Percentiles rank a stretch among this genome's conserved stretches.
These are phyloP conservation scores for Cladosporium phlei DNA, from an alignment of 2,329 filamentous ascomycete species.

Conservation along the genomic window DNA sequence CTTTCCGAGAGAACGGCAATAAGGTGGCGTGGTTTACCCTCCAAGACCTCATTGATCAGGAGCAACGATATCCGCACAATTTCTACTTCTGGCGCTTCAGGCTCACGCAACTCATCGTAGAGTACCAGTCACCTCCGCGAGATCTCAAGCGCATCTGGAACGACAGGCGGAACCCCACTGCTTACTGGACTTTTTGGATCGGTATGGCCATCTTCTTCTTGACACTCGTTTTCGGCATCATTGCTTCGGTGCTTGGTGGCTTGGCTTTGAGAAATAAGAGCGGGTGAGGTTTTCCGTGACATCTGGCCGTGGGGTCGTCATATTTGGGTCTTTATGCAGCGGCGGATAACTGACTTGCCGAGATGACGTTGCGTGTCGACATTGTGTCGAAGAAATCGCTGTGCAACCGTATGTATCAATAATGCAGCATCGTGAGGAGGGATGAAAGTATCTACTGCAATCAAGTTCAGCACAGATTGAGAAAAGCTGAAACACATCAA, in stretches of 20 bases:
- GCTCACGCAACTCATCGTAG: neutral
- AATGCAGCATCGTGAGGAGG: too few species aligned
- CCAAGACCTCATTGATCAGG: neutral
- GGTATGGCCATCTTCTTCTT: neutral
- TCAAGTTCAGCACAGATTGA: too few species aligned
- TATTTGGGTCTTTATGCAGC: too few species aligned
- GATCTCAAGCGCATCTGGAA: neutral
- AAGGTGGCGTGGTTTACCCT: neutral
- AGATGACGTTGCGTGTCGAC: too few species aligned
- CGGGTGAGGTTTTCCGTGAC: too few species aligned
- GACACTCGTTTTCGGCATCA: neutral
- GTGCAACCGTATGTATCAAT: too few species aligned
- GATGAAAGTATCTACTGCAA: too few species aligned
- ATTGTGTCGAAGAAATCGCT: too few species aligned
- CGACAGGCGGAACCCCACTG: neutral
- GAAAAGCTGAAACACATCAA: too few species aligned
- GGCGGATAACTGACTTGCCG: too few species aligned
- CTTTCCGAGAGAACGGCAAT: neutral
- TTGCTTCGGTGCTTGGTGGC: neutral
- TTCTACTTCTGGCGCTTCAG: neutral
- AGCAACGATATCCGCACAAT: neutral
- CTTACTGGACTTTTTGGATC: slow-evolving; percentile 5
- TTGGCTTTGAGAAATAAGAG: too few species aligned
- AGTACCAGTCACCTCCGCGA: slow-evolving; percentile 1
- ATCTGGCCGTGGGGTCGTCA: too few species aligned